Evolutionary conservation across 2,329 filamentous ascomycete genomes (phyloP).

Genomic region (Akanthomyces lecanii): DNA sequence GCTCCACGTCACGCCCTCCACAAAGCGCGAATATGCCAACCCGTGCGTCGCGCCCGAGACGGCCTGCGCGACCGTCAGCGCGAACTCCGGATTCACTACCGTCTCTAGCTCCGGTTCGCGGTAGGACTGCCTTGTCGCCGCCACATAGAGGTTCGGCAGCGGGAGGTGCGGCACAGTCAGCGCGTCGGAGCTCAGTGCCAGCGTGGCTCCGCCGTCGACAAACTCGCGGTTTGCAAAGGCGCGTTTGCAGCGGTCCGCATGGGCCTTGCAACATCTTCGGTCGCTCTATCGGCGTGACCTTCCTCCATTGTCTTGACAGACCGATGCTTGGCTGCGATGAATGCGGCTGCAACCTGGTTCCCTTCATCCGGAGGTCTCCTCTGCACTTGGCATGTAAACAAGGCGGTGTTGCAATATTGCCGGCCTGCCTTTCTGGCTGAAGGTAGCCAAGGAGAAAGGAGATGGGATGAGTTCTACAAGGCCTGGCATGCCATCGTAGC

Average conservation of each 20-base stretch:
- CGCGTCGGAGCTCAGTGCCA: constrained; percentile 52
- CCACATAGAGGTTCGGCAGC: constrained; percentile 50
- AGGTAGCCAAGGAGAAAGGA: not conserved
- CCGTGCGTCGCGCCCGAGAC: constrained; percentile 51
- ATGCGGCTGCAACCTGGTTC: constrained; percentile 17
- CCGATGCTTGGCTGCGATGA: constrained; percentile 20
- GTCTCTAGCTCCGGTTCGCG: constrained; percentile 40
- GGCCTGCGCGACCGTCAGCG: constrained; percentile 49
- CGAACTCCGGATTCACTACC: constrained; percentile 50
- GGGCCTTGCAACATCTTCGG: constrained; percentile 21
- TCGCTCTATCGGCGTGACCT: not conserved
- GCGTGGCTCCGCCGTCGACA: constrained; percentile 42
- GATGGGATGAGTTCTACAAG: constrained; percentile 21
- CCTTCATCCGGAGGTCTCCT: constrained; percentile 15
- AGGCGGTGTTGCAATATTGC: constrained; percentile 17
- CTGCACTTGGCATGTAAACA: constrained; percentile 21
- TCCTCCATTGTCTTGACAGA: constrained; percentile 23
- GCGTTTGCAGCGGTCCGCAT: constrained; percentile 43
- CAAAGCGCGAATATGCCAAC: constrained; percentile 55
- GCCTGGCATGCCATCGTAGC: constrained; percentile 22
- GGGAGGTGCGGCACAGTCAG: constrained; percentile 51
- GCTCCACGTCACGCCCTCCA: constrained; percentile 49
- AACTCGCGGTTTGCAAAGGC: constrained; percentile 60
- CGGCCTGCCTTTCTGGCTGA: constrained; percentile 12
- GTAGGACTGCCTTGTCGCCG: constrained; percentile 52